phyloP scores from a whole-genome alignment of 768 basidiomycete genomes.

The Boletus barrowsii region DNA sequence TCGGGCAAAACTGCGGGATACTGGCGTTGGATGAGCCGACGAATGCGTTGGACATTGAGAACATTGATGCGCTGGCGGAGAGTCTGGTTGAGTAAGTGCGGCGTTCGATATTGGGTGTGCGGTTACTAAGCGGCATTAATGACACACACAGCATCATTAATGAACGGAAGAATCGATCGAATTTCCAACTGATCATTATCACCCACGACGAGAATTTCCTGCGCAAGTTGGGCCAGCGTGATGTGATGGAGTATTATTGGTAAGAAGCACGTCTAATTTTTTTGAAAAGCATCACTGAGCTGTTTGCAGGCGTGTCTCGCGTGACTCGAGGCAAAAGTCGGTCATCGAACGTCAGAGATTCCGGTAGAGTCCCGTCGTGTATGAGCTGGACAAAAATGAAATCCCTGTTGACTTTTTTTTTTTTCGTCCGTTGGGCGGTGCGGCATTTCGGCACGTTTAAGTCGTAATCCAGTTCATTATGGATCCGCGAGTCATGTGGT shows the following conservation, averaged over 20 bases:
- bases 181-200: constrained; percentile 96
- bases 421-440: constrained; percentile 3
- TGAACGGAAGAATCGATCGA: constrained; percentile 82
- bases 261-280: constrained; percentile 24
- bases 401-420: not conserved
- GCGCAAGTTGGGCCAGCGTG: constrained; percentile 80
- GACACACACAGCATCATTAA: constrained; percentile 75
- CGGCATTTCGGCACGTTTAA: not conserved
- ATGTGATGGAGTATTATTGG: constrained; percentile 97
- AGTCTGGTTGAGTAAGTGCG: constrained; percentile 84
- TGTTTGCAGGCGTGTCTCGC: constrained; percentile 70
- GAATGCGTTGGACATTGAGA: constrained; percentile 93
- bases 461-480: no score
- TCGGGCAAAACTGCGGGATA: constrained; percentile 97
- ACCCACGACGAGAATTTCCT: constrained; percentile 98
- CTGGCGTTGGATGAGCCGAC: constrained; percentile 97
- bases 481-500: constrained; percentile 5
- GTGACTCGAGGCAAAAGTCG: constrained; percentile 71
- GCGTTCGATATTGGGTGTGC: not conserved
- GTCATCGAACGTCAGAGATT: constrained; percentile 70
- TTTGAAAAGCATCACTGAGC: no score
- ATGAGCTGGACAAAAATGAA: not conserved
- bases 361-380: constrained; percentile 35
- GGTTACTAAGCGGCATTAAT: not conserved
- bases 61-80: constrained; percentile 89